Evolutionary conservation across 441 rosid genomes (phyloP).

Genomic region (Euphorbia neoarborescens): DNA sequence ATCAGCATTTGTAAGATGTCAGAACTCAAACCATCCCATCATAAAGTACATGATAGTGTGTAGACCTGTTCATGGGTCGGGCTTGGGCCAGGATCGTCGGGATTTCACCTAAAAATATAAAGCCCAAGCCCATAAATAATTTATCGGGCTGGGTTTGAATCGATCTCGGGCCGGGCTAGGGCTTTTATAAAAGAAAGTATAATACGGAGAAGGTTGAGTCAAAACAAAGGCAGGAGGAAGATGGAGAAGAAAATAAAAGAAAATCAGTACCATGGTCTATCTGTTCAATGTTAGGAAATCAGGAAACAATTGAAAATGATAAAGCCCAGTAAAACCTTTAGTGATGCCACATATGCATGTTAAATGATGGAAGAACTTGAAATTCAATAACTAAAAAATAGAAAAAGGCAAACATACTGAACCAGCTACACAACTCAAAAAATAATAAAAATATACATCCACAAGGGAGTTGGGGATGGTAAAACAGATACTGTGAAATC

Average conservation of each 20-base stretch:
- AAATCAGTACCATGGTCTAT: background rate
- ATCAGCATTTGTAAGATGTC: no score
- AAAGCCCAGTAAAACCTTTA: background rate
- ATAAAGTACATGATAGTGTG: no score
- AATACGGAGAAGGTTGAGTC: background rate
- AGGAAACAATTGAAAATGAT: background rate
- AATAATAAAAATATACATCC: no score
- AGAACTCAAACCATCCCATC: no score
- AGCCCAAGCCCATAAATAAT: no score
- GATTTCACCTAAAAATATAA: no score
- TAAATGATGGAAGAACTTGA: background rate
- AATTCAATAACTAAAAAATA: background rate
- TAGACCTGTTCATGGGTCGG: no score
- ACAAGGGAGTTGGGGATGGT: background rate
- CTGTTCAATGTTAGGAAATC: background rate
- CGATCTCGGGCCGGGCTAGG: no score
- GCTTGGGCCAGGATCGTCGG: no score
- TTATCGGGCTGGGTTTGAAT: no score
- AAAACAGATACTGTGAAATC: background rate
- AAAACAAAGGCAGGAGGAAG: background rate
- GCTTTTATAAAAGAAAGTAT: no score
- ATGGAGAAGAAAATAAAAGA: background rate
- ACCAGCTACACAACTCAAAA: background rate
- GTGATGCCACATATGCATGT: background rate
- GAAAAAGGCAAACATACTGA: background rate